Evolutionary conservation across 2,329 filamentous ascomycete species (phyloP).

Genomic region (Myriosclerotinia scirpicola): DNA sequence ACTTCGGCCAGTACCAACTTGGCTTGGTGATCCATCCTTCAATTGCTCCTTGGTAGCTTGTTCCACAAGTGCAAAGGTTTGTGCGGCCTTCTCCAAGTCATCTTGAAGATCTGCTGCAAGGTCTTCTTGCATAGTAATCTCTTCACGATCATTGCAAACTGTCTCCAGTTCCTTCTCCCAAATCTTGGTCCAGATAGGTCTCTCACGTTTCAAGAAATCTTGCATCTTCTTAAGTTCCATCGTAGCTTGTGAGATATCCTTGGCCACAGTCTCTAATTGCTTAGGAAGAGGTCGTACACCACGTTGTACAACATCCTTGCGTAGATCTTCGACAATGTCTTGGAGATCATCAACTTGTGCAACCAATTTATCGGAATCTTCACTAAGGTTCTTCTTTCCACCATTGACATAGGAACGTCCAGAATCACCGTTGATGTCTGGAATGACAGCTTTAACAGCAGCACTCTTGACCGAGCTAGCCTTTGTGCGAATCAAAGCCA

Average conservation of each 20-base stretch:
- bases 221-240: slow-evolving; percentile 93
- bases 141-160: slow-evolving; percentile 92
- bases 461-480: slow-evolving; percentile 76
- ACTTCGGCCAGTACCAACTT: slow-evolving; percentile 52
- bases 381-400: slow-evolving; percentile 82
- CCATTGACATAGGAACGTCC: slow-evolving; percentile 81
- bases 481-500: slow-evolving; percentile 79
- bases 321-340: slow-evolving; percentile 91
- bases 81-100: slow-evolving; percentile 89
- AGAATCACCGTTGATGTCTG: slow-evolving; percentile 71
- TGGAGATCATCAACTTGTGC: slow-evolving; percentile 95
- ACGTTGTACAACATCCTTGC: slow-evolving; percentile 92
- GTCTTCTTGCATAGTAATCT: slow-evolving; percentile 95
- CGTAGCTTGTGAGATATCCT: slow-evolving; percentile 78
- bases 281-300: slow-evolving; percentile 88
- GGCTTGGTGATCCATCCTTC: slow-evolving; percentile 63
- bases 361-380: slow-evolving; percentile 88
- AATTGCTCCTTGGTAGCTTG: slow-evolving; percentile 98
- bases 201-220: slow-evolving; percentile 86
- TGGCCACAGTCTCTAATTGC: slow-evolving; percentile 84
- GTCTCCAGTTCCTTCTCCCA: slow-evolving; percentile 98
- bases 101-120: slow-evolving; percentile 88
- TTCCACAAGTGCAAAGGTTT: slow-evolving; percentile 93
- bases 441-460: slow-evolving; percentile 69
- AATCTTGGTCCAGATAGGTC: slow-evolving; percentile 97